phyloP scores from a whole-genome alignment of 345 rosid species.

The Citrus trifoliata region DNA sequence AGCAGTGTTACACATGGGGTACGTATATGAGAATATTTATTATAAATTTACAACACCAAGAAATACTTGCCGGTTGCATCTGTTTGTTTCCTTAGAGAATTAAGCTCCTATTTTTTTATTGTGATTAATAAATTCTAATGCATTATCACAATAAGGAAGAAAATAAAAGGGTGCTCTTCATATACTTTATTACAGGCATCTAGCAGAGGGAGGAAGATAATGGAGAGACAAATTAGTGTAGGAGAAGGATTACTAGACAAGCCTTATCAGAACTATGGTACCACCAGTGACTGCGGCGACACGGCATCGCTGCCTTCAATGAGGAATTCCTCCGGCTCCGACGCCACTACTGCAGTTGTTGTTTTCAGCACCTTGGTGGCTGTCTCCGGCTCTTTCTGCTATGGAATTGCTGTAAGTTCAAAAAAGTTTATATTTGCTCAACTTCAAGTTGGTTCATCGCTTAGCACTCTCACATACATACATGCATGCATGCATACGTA shows the following conservation, averaged over 20 bases:
- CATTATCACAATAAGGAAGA: too few relatives aligned
- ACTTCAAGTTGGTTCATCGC: background rate
- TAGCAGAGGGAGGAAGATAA: background rate
- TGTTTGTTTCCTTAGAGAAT: too few relatives aligned
- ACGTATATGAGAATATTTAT: too few relatives aligned
- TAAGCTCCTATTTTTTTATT: too few relatives aligned
- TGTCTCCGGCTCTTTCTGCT: constrained; percentile 45
- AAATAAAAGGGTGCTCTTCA: too few relatives aligned
- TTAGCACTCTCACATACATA: background rate
- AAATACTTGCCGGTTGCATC: too few relatives aligned
- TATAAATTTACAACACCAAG: too few relatives aligned
- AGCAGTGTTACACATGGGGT: background rate
- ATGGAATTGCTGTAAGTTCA: constrained; percentile 50
- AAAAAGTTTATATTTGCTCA: too few relatives aligned
- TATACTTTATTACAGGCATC: too few relatives aligned
- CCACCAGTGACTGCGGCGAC: background rate
- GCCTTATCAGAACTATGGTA: background rate
- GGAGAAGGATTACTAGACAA: background rate
- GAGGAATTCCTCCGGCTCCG: background rate
- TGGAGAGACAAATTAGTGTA: background rate
- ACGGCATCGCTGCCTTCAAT: background rate
- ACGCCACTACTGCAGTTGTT: constrained; percentile 20
- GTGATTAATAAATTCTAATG: too few relatives aligned
- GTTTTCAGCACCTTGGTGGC: constrained; percentile 53
- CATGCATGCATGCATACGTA: background rate